Conservation (phyloP, 2,329 filamentous ascomycete species). For the Lecanicillium sp. region DNA sequence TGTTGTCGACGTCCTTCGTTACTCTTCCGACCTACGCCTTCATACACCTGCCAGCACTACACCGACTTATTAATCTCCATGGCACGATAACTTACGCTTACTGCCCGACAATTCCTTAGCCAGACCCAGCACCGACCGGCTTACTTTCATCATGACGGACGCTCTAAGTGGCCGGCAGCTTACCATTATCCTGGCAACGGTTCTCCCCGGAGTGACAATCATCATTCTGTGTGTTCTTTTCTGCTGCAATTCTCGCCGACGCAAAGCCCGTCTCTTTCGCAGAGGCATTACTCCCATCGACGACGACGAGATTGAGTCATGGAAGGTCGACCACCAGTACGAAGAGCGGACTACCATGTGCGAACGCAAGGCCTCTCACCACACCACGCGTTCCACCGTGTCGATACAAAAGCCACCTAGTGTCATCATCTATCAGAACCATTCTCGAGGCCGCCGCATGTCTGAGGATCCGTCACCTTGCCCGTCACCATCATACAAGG, state of each 20-base stretch:
- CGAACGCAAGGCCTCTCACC: slow-evolving; percentile 20
- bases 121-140: too few species aligned
- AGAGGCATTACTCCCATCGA: slow-evolving; percentile 54
- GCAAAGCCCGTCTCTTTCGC: slow-evolving; percentile 36
- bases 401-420: slow-evolving; percentile 40
- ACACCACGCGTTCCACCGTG: slow-evolving; percentile 15
- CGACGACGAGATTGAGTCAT: slow-evolving; percentile 59
- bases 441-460: slow-evolving; percentile 11
- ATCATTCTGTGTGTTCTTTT: slow-evolving; percentile 24
- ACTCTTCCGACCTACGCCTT: too few species aligned
- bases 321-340: slow-evolving; percentile 31
- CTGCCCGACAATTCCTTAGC: too few species aligned
- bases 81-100: too few species aligned
- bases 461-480: slow-evolving; percentile 22
- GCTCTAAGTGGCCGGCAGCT: slow-evolving; percentile 14
- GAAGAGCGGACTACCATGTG: too few species aligned
- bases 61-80: too few species aligned
- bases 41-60: too few species aligned
- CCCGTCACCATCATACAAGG: slow-evolving; percentile 26
- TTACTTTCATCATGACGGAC: slow-evolving; percentile 7
- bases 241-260: slow-evolving; percentile 31
- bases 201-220: slow-evolving; percentile 36
- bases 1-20: too few species aligned
- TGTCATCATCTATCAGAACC: slow-evolving; percentile 46
- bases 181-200: slow-evolving; percentile 44